Base-by-base conservation (phyloP, 495 filamentous ascomycete genomes). In the Friedmanniomyces endolithicus region DNA sequence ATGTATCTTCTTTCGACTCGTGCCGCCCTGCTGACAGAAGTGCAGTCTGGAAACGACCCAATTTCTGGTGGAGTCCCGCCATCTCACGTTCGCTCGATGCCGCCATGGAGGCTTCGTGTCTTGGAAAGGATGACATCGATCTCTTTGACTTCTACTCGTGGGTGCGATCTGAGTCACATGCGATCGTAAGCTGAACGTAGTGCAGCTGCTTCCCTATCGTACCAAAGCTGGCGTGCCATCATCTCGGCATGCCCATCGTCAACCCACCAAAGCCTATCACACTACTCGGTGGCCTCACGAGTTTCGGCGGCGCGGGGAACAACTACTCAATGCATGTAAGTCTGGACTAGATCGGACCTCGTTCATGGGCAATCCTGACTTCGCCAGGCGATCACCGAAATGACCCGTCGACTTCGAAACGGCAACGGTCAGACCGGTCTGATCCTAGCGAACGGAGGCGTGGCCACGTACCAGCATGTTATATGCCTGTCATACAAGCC, bases 261-360 rank as follows among this genome's bases (percentile, higher is more conserved):
- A 62, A 67, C 8, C 50, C 65, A 9, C n/a, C 68, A 4, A 74
- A 72, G 56, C 75, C 74, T 0, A 70, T 78, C 8, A 79, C 76
- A 0, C 63, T 79, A 11, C 60, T 81, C 2, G 78, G 78, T 1
- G 78, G 78, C 0, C 58, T 81, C 16, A 81, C 78, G 39, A 78
- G 74, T 11, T 81, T 81, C 52, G 78, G 78, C 4, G 78, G 78
- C 0, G 77, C 78, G 20, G 78, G 78, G 0, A 81, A 81, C 60
- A 81, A 81, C 44, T 81, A 81, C 56, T 77, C 74, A 6, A 76
- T 79, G 73, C 78, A 81, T 68, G 78, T 76, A 63, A 41, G 60
- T 64, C 1, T 22, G 19, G 17, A 4, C 27, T 11, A 14, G 12
- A 46, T 25, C 25, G 11, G 17, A 41, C 12, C 29, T 40, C 24